Evolutionary conservation across 306 rosid genomes (phyloP), one percentile per base, ranked within the genome.

Genomic region (Boehmeria nivea): DNA sequence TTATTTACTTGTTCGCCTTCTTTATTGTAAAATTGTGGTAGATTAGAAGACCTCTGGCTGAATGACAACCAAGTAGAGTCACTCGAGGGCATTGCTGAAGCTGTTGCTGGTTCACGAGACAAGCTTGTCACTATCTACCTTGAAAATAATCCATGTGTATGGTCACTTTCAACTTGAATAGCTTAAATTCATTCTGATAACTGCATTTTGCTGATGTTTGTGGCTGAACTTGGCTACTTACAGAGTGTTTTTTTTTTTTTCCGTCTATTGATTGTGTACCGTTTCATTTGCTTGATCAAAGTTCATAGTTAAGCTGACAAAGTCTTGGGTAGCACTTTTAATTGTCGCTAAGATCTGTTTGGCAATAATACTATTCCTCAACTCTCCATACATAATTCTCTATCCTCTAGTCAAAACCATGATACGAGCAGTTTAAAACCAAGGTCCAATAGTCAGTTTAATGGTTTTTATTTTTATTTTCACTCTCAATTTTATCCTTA

Each of bases 21-120:
- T 27, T 27, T 17, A 45, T 48, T 34, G 4, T 12, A 1, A 17
- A 26, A 51, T 47, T 51, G 33, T 60, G 70, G 36, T 76, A 87
- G 99, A 70, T 76, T 93, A 60, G 96, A 93, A 77, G 99, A 93
- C 76, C 69, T 93, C 23, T 91, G 96, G 96, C 87, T 93, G 64
- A 93, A 93, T 44, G 95, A 93, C 80, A 93, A 87, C 76, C 85
- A 68, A 56, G 76, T 93, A 70, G 94, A 74, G 69, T 73, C 86
- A 54, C 75, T 85, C 8, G 84, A 87, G 52, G 76, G 80, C 48
- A 27, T 87, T 58, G 76, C 77, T 25, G 79, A 83, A 81, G 94
- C 78, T 54, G 94, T 83, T 59, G 70, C 69, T 60, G 95, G 96
- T 64, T 93, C 96, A 38, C 78, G 57, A 79, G 83, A 87, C 70